These are phyloP conservation scores for Oxyria digyna DNA, from an alignment of 148 eudicot genomes.

Conservation along the genomic window DNA sequence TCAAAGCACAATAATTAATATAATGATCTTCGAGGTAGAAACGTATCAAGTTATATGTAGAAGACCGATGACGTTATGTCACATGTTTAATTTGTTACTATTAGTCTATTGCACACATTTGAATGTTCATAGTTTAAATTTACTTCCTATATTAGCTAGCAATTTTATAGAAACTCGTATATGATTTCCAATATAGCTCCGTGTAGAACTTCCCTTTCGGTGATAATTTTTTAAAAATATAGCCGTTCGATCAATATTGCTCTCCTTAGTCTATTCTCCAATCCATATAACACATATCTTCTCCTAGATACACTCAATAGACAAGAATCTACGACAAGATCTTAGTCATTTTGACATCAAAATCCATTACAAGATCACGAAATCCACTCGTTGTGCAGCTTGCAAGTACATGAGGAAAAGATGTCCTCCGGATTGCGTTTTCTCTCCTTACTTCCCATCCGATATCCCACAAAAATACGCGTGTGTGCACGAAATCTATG, in stretches of 20 bases:
- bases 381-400: conserved; percentile 28
- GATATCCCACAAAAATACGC: conserved; percentile 27
- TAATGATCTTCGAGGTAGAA: too few species aligned
- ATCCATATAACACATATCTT: not conserved
- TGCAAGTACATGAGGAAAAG: conserved; percentile 50
- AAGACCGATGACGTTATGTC: too few species aligned
- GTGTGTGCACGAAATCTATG: conserved; percentile 42
- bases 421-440: conserved; percentile 44
- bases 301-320: not conserved
- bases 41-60: too few species aligned
- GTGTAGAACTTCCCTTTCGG: not conserved
- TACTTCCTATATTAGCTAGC: not conserved
- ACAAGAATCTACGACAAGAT: not conserved
- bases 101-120: too few species aligned
- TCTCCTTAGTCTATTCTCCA: not conserved
- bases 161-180: not conserved
- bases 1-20: too few species aligned
- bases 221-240: not conserved
- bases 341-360: not conserved
- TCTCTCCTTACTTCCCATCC: conserved; percentile 45
- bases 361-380: not conserved
- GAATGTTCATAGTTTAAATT: too few species aligned
- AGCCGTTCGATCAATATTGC: not conserved
- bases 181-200: not conserved
- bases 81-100: too few species aligned